phyloP scores from a whole-genome alignment of 176 grass and related monocot genomes.

The Oryza officinalis region DNA sequence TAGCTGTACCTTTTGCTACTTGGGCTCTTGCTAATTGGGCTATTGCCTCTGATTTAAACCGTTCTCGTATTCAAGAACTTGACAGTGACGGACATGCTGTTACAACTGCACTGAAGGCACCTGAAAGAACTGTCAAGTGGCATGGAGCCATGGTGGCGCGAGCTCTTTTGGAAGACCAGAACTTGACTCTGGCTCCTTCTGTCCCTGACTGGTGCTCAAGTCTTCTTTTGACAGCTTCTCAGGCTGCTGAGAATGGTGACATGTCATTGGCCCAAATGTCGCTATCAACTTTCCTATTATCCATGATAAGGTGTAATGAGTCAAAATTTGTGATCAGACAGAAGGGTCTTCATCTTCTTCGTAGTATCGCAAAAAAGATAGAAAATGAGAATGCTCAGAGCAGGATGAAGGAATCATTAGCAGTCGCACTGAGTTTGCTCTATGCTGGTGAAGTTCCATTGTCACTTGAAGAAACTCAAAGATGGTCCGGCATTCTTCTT shows the following conservation, averaged over 20 bases:
- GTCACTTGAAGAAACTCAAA: conserved; percentile 89
- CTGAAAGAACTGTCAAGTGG: conserved; percentile 97
- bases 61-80: conserved; percentile 87
- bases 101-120: conserved; percentile 73
- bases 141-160: conserved; percentile 83
- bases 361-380: conserved; percentile 78
- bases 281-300: conserved; percentile 84
- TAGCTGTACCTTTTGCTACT: conserved; percentile 96
- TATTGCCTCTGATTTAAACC: conserved; percentile 78
- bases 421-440: conserved; percentile 62
- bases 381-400: conserved; percentile 63
- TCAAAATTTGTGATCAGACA: conserved; percentile 80
- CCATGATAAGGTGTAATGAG: conserved; percentile 72
- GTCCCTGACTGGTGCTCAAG: conserved; percentile 86
- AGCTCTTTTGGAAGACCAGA: conserved; percentile 76
- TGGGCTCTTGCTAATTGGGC: conserved; percentile 99
- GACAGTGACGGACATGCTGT: conserved; percentile 81
- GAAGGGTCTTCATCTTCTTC: conserved; percentile 80
- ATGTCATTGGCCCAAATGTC: conserved; percentile 75
- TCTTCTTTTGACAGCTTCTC: conserved; percentile 92
- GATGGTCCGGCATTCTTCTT: conserved; percentile 90
- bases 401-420: conserved; percentile 82
- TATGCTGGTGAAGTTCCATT: conserved; percentile 80
- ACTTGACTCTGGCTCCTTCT: conserved; percentile 61
- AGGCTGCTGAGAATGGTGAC: conserved; percentile 75